phyloP scores from a whole-genome alignment of 495 filamentous ascomycete genomes.

The Hypomontagnella monticulosa region DNA sequence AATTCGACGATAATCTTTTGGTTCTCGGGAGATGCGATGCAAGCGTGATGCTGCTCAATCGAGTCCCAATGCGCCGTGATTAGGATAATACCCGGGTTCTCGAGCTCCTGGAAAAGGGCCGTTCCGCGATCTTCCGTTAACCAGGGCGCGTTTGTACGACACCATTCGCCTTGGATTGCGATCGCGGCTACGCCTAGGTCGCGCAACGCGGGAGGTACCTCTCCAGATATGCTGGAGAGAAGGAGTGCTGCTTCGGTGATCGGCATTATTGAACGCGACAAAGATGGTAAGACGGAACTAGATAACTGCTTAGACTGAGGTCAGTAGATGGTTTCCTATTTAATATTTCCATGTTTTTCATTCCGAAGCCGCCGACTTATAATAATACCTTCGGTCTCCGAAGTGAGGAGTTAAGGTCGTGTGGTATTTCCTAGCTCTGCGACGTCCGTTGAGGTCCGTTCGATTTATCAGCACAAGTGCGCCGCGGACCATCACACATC shows the following conservation, averaged over 20 bases:
- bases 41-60: slow-evolving; percentile 3
- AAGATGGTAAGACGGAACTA: not conserved
- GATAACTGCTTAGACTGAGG: too few relatives aligned
- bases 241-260: slow-evolving; percentile 7
- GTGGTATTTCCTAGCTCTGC: too few relatives aligned
- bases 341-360: too few relatives aligned
- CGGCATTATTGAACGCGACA: not conserved
- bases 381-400: too few relatives aligned
- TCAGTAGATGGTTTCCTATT: too few relatives aligned
- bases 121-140: slow-evolving; percentile 6
- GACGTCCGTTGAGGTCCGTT: too few relatives aligned
- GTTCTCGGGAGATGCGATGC: slow-evolving; percentile 7
- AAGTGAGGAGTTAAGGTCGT: too few relatives aligned
- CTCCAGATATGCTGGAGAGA: not conserved
- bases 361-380: too few relatives aligned
- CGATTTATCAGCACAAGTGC: too few relatives aligned
- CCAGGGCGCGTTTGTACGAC: slow-evolving; percentile 9
- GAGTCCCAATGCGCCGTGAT: slow-evolving; percentile 19
- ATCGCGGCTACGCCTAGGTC: not conserved
- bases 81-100: not conserved
- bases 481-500: too few relatives aligned
- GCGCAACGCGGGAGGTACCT: not conserved
- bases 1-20: not conserved
- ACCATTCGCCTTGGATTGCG: slow-evolving; percentile 10
- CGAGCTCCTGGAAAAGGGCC: slow-evolving; percentile 9